These are phyloP conservation scores for Solanum ossicruentum DNA, from an alignment of 257 asterid genomes.

Conservation along the genomic window DNA sequence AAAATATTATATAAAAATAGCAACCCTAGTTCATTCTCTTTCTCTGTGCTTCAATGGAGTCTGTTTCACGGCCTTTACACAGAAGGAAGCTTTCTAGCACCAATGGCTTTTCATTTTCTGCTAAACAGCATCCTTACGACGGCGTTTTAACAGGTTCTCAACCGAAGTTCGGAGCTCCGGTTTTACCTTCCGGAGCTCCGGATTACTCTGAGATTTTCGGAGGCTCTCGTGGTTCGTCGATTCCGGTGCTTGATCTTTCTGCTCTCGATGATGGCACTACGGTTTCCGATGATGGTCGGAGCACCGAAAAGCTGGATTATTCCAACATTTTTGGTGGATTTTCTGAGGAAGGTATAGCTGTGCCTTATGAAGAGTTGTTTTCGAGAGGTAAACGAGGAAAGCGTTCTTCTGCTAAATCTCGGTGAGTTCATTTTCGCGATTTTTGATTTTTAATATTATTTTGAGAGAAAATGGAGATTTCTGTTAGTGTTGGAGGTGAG, in stretches of 20 bases:
- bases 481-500: neutral
- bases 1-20: neutral
- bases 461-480: neutral
- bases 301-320: conserved; percentile 46
- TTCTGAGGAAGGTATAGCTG: conserved; percentile 31
- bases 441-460: neutral
- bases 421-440: conserved; percentile 17
- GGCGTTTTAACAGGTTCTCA: conserved; percentile 36
- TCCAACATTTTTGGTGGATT: conserved; percentile 60
- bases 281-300: conserved; percentile 25
- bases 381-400: conserved; percentile 17
- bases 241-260: conserved; percentile 75
- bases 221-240: conserved; percentile 37
- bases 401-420: conserved; percentile 1
- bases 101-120: conserved; percentile 34
- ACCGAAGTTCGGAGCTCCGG: conserved; percentile 19
- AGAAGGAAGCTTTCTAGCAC: conserved; percentile 35
- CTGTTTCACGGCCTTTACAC: conserved; percentile 54
- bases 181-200: conserved; percentile 4
- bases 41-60: conserved; percentile 46
- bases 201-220: conserved; percentile 73
- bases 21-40: neutral
- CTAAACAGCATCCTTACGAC: conserved; percentile 51
- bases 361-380: conserved; percentile 47
- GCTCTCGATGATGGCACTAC: conserved; percentile 25